phyloP scores from a whole-genome alignment of 495 filamentous ascomycete species.

The Penicillium egyptiacum region DNA sequence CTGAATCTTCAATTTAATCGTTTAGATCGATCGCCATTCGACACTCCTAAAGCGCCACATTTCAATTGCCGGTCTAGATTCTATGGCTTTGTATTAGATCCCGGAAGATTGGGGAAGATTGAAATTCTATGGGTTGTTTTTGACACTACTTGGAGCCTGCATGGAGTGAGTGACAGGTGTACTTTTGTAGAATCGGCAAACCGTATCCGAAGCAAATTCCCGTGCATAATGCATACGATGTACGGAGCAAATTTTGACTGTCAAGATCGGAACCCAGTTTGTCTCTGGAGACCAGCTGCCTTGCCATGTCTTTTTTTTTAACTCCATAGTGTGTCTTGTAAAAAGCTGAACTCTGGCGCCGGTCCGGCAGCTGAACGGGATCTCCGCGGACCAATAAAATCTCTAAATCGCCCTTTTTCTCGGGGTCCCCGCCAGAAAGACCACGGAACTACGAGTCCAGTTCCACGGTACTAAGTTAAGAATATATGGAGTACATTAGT shows the following conservation, averaged over 20 bases:
- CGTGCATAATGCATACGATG: constrained; percentile 3
- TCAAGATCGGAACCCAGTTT: neutral
- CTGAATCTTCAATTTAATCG: constrained; percentile 1
- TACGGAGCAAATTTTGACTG: neutral
- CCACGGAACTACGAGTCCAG: constrained; percentile 9
- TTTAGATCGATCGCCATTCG: constrained; percentile 1
- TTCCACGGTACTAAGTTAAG: constrained; percentile 16
- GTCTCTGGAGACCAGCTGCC: too few relatives aligned
- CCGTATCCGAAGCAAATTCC: neutral
- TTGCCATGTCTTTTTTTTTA: neutral
- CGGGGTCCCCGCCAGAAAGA: constrained; percentile 15
- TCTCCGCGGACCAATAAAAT: constrained; percentile 21
- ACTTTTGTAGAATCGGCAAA: constrained; percentile 5
- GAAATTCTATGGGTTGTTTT: neutral
- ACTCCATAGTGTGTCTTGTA: constrained; percentile 1
- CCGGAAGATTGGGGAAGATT: neutral
- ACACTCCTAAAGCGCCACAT: neutral
- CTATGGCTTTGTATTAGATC: neutral
- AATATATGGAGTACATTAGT: constrained; percentile 14
- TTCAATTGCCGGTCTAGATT: constrained; percentile 7
- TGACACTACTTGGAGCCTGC: neutral
- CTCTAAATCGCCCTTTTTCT: neutral
- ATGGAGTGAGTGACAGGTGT: constrained; percentile 3
- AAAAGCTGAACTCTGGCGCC: neutral
- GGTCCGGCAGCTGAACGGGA: constrained; percentile 11